phyloP scores from a whole-genome alignment of 2,329 filamentous ascomycete genomes.

The Falciphora oryzae region DNA sequence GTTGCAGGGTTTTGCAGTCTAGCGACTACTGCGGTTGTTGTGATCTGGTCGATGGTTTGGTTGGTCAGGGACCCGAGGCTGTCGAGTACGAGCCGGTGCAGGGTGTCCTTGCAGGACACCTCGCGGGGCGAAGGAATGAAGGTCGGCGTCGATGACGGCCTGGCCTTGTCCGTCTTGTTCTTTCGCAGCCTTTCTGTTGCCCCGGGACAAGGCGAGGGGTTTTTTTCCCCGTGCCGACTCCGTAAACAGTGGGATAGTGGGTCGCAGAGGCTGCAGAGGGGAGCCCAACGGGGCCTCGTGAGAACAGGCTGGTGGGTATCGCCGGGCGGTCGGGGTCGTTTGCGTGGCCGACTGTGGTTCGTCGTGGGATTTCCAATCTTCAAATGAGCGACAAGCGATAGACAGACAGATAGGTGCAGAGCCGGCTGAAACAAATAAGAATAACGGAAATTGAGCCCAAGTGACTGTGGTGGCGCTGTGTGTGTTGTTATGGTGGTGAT shows the following conservation, averaged over 20 bases:
- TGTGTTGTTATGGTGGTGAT: not conserved
- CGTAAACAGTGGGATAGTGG: constrained; percentile 1
- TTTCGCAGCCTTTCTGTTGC: not conserved
- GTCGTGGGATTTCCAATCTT: not conserved
- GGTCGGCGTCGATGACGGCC: not conserved
- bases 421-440: not conserved
- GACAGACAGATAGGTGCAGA: not conserved
- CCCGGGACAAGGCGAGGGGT: not conserved
- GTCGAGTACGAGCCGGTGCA: not conserved
- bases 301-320: not conserved
- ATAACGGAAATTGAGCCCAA: not conserved
- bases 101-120: not conserved
- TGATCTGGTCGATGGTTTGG: not conserved
- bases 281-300: not conserved
- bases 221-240: not conserved
- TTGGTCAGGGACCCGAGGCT: not conserved
- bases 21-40: not conserved
- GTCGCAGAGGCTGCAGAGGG: not conserved
- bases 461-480: not conserved
- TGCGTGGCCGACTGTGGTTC: not conserved
- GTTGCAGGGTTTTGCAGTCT: not conserved
- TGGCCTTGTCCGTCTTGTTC: not conserved
- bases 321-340: not conserved
- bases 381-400: not conserved
- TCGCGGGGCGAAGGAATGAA: not conserved